These are phyloP conservation scores for Pezicula rhizophila DNA, from an alignment of 2,329 filamentous ascomycete genomes.

Conservation along the genomic window DNA sequence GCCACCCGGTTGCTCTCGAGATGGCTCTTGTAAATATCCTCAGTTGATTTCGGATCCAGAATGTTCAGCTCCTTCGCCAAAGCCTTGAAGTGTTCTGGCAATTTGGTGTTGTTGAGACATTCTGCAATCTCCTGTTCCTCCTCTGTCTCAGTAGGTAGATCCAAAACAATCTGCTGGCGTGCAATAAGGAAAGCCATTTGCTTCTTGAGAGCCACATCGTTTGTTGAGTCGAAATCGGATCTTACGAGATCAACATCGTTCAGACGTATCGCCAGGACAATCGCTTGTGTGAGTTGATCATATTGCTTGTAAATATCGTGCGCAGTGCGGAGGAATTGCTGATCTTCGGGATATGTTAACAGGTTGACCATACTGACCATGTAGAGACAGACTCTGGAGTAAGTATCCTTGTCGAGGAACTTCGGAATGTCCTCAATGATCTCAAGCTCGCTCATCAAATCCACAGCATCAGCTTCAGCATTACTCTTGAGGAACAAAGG, in stretches of 20 bases:
- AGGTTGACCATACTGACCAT: conserved; percentile 99
- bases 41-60: conserved; percentile 89
- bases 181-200: conserved; percentile 92
- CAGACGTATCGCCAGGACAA: conserved; percentile 87
- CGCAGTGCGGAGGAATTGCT: conserved; percentile 86
- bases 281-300: conserved; percentile 87
- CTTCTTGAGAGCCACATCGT: conserved; percentile 78
- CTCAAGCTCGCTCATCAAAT: conserved; percentile 93
- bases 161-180: conserved; percentile 81
- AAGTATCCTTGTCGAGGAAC: conserved; percentile 91
- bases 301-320: conserved; percentile 92
- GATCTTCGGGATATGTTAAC: conserved; percentile 94
- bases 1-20: conserved; percentile 91
- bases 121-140: conserved; percentile 73
- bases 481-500: conserved; percentile 97
- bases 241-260: conserved; percentile 82
- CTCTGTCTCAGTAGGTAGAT: conserved; percentile 55
- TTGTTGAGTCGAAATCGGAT: conserved; percentile 71
- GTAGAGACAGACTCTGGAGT: conserved; percentile 87
- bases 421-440: conserved; percentile 89
- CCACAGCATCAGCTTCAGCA: conserved; percentile 94
- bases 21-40: conserved; percentile 99
- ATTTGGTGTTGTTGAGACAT: conserved; percentile 78
- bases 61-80: conserved; percentile 96
- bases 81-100: conserved; percentile 89